These are phyloP conservation scores for Moricandia moricandioides DNA, from an alignment of 345 rosid species.

Conservation along the genomic window DNA sequence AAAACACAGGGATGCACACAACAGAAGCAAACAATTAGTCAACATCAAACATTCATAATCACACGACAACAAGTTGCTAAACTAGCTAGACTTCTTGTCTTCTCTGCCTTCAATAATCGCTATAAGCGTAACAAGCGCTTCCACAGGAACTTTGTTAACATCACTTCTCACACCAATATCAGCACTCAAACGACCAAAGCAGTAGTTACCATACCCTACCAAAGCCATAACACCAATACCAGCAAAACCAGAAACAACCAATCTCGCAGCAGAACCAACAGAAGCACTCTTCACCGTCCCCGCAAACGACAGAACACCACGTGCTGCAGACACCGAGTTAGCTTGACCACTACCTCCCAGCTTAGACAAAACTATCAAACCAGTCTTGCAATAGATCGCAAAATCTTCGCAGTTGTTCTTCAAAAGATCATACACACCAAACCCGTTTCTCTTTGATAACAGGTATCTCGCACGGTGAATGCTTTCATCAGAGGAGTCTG, in stretches of 20 bases:
- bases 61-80: not conserved
- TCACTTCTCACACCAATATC: constrained; percentile 70
- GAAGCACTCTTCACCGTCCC: not conserved
- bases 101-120: not conserved
- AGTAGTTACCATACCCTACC: constrained; percentile 31
- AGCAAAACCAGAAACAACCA: constrained; percentile 39
- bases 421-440: constrained; percentile 61
- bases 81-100: not conserved
- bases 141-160: constrained; percentile 34
- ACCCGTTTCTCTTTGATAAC: constrained; percentile 49
- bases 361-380: constrained; percentile 50
- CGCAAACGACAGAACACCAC: constrained; percentile 23
- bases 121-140: constrained; percentile 10
- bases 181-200: constrained; percentile 37
- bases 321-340: constrained; percentile 39
- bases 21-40: not conserved
- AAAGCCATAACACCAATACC: constrained; percentile 53
- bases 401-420: constrained; percentile 82
- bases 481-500: constrained; percentile 56
- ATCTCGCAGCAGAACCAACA: not conserved
- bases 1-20: not conserved
- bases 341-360: constrained; percentile 81
- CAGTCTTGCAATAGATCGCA: constrained; percentile 79
- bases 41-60: not conserved
- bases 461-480: constrained; percentile 57